Percentiles rank a stretch among this genome's conserved stretches.
Evolutionary conservation across 2,329 filamentous ascomycete species (phyloP).

Genomic region (Pseudofabraea citricarpa): DNA sequence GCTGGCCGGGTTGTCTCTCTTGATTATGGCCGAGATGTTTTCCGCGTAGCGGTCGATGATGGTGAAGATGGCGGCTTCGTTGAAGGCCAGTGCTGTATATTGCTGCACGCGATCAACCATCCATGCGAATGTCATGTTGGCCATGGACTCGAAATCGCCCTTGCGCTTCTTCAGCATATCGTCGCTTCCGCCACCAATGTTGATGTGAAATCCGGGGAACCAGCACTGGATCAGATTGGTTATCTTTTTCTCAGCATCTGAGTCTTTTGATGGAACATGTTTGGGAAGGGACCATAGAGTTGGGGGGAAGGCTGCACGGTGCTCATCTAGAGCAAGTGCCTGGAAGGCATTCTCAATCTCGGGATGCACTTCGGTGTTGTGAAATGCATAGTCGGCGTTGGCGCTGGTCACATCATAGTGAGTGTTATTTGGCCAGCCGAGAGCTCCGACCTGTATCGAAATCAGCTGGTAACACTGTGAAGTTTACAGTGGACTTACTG

Average conservation of each 20-base stretch:
- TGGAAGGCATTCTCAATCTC: constrained; percentile 36
- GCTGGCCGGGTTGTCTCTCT: background rate
- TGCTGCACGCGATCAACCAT: constrained; percentile 2
- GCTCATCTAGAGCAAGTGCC: constrained; percentile 43
- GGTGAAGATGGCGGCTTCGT: background rate
- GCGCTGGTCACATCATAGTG: background rate
- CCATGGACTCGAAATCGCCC: constrained; percentile 1
- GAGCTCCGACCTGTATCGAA: background rate
- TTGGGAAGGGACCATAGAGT: constrained; percentile 30
- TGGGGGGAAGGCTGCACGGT: constrained; percentile 32
- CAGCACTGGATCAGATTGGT: constrained; percentile 15
- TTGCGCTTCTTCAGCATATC: background rate
- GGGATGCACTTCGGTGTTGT: constrained; percentile 27
- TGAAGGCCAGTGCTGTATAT: constrained; percentile 1
- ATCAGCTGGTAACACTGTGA: background rate
- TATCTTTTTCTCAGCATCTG: constrained; percentile 28
- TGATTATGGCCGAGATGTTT: constrained; percentile 1
- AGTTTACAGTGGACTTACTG: constrained; percentile 23
- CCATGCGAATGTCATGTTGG: constrained; percentile 1
- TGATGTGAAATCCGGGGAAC: constrained; percentile 18
- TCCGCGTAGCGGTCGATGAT: constrained; percentile 3
- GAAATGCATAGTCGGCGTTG: constrained; percentile 27
- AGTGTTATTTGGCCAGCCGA: background rate
- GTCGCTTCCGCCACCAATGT: constrained; percentile 13
- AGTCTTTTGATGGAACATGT: no score